Base-by-base conservation (phyloP, 1,284 basidiomycete species). In the Cerioporus squamosus region DNA sequence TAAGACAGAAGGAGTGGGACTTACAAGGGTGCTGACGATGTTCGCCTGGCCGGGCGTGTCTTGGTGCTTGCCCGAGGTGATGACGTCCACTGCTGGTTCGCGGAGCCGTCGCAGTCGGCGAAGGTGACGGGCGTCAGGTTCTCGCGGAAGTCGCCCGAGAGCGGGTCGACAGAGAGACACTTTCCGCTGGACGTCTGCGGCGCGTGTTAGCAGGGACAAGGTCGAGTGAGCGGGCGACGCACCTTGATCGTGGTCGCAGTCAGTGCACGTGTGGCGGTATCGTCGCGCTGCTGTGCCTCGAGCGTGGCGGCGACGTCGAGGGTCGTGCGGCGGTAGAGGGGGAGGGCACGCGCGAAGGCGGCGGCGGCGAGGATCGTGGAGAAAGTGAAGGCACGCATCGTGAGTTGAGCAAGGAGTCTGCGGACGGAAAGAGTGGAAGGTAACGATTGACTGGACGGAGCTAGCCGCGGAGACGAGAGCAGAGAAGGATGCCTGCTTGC, bases 131-230 rank as follows among this genome's bases (percentile, higher is more conserved):
- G 53, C 45, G 48, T 55, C 45, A 55, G 46, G 53, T 55, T 55
- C 53, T 55, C 53, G 46, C 53, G 53, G 46, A 55, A 55, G 46
- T 55, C 53, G 46, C 53, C 53, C 18, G 53, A 39, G 46, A 38
- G 48, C 39, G 38, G 46, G 26, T 29, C 48, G 36, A 57, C 50
- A 17, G 43, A 44, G 43, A 57, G 44, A 18, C 55, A 57, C 18
- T 44, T 46, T 18, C 55, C 55, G 26, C 51, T 49, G 5, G 33
- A 23, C 20, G 55, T 57, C 50, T 29, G 9, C 29, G 29, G 8
- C 8, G 9, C 6, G 6, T 10, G 29, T 29, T 7, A 29, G 29
- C 18, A 12, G 22, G n/a, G 20, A 18, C 29, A 26, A 20, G 7
- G 20, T 46, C 14, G 26, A n/a, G 26, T 8, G 18, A 9, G 23